phyloP scores from a whole-genome alignment of 2,329 filamentous ascomycete genomes.

The Arthrinium phaeospermum region DNA sequence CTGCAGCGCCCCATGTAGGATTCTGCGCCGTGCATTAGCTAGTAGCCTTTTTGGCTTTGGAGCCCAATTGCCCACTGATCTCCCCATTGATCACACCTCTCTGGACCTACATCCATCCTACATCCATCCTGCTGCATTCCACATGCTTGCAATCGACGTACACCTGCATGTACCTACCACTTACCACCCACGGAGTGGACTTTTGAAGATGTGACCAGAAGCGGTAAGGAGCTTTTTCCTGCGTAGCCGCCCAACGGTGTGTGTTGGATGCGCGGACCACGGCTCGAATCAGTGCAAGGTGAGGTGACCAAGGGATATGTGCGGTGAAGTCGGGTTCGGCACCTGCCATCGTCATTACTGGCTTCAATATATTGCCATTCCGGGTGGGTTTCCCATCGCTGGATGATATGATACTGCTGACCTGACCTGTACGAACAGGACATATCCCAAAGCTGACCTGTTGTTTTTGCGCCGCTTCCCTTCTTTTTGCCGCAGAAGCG shows the following conservation, averaged over 20 bases:
- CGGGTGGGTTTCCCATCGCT: neutral
- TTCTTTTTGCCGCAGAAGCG: constrained; percentile 14
- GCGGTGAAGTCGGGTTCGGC: constrained; percentile 15
- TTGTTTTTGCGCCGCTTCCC: constrained; percentile 11
- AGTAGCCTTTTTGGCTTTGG: neutral
- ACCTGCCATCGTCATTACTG: neutral
- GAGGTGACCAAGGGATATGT: constrained; percentile 10
- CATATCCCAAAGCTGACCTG: neutral
- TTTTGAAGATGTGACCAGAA: constrained; percentile 16
- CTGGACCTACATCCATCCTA: constrained; percentile 4
- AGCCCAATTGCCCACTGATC: constrained; percentile 15
- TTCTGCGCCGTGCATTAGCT: constrained; percentile 16
- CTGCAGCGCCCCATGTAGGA: neutral
- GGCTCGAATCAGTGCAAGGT: constrained; percentile 7
- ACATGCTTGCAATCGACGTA: constrained; percentile 1
- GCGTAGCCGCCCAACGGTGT: constrained; percentile 17
- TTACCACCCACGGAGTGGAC: constrained; percentile 6
- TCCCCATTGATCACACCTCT: constrained; percentile 17
- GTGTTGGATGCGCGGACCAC: constrained; percentile 10
- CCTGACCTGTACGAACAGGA: neutral
- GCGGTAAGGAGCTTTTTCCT: constrained; percentile 11
- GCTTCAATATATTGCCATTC: constrained; percentile 13
- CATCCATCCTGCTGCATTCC: neutral
- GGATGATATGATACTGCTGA: neutral
- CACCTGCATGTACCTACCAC: neutral